Conservation (phyloP, 2,329 filamentous ascomycete species). For the Cladosporium cucumerinum region DNA sequence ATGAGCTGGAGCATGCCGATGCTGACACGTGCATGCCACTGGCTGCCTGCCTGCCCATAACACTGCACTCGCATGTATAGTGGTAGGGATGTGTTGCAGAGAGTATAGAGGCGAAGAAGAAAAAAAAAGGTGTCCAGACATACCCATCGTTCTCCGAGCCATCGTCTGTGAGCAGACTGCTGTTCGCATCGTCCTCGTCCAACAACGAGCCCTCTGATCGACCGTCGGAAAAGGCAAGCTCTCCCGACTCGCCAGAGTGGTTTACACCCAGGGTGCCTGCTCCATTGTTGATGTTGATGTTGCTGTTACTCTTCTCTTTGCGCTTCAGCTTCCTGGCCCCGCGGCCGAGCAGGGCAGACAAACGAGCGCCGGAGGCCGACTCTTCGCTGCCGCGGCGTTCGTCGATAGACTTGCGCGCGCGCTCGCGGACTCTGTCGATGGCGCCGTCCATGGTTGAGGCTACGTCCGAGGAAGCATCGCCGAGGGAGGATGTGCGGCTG, state of each 20-base stretch:
- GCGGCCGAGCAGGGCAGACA: constrained; percentile 46
- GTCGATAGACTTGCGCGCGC: constrained; percentile 39
- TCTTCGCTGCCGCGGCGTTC: constrained; percentile 41
- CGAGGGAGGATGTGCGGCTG: constrained; percentile 21
- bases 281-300: neutral
- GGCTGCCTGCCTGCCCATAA: neutral
- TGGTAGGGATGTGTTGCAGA: neutral
- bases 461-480: constrained; percentile 24
- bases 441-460: constrained; percentile 38
- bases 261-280: constrained; percentile 33
- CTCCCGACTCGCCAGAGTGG: constrained; percentile 30
- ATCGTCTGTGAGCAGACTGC: constrained; percentile 51
- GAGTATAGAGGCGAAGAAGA: neutral
- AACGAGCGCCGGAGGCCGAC: constrained; percentile 37
- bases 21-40: constrained; percentile 9
- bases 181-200: constrained; percentile 43
- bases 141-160: constrained; percentile 46
- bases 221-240: constrained; percentile 19
- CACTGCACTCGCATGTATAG: neutral
- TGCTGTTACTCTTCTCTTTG: constrained; percentile 21
- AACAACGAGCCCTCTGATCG: constrained; percentile 36
- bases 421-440: constrained; percentile 39
- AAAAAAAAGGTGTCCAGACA: constrained; percentile 20
- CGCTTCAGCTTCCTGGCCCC: constrained; percentile 26
- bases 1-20: constrained; percentile 8